Base-by-base conservation (phyloP, 108 stramenopile genomes). In the Pinguiococcus pyrenoidosus region DNA sequence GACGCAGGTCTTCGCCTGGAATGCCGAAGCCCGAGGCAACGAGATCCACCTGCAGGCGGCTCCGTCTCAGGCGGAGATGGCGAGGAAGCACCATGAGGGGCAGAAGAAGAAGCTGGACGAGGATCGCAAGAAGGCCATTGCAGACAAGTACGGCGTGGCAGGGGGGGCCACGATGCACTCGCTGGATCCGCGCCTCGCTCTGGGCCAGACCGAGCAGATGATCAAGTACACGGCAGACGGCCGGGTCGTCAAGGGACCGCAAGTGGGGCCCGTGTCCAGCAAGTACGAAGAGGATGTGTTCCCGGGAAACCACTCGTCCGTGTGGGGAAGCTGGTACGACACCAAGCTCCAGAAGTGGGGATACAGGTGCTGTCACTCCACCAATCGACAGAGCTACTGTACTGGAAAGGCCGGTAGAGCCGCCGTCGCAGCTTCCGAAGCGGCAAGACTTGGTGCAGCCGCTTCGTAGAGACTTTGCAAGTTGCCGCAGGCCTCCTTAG, bases 321-420 rank as follows among this genome's bases (percentile, higher is more conserved):
- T 99, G 13, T 99, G 92, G 91, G 98, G 98, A 23, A 79, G 76
- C 25, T 99, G 80, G 54, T 99, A 85, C 59, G 89, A 93, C 68
- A 64, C 8, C n/a, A 8, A 8, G 6, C 30, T 32, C 30, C 13
- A 18, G 32, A 44, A 57, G 33, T 99, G 98, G 98, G 98, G 98
- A 14, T 99, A 84, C 59, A 76, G 69, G 14, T 93, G 94, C 76
- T 95, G 96, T 58, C 89, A 90, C 62, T 86, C 84, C 0, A 57
- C 91, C n/a, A 73, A 84, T 20, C 55, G 59, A 52, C 79, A 71
- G 23, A 78, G 86, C 0, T 95, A 93, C 48, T 93, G 89, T 42
- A 96, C 93, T 1, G 98, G 94, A 13, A 70, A 49, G 24, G 83
- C 72, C 38, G 98, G 98, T 22, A 69, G 86, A 44, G 59, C 44